These are phyloP conservation scores for Lotus japonicus DNA, from an alignment of 306 rosid genomes.

Conservation along the genomic window DNA sequence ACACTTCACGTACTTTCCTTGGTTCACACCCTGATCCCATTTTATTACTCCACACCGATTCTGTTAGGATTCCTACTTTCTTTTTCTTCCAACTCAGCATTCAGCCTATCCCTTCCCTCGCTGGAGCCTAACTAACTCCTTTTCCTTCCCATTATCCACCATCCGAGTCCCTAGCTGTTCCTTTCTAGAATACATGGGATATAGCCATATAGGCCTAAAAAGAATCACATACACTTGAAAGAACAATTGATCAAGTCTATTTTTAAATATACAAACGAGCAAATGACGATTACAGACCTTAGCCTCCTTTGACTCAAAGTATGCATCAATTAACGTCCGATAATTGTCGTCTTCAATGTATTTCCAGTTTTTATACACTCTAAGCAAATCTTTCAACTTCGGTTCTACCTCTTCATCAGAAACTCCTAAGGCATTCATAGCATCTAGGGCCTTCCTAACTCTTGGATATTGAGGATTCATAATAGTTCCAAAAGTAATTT, in stretches of 20 bases:
- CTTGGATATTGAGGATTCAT: conserved; percentile 40
- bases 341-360: conserved; percentile 72
- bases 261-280: conserved; percentile 2
- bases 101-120: too few species aligned
- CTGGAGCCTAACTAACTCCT: too few species aligned
- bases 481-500: conserved; percentile 12
- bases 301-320: conserved; percentile 52
- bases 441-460: conserved; percentile 37
- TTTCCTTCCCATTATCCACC: too few species aligned
- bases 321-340: conserved; percentile 57
- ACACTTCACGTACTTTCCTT: too few species aligned
- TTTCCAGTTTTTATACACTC: conserved; percentile 45
- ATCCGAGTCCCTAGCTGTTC: too few species aligned
- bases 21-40: too few species aligned
- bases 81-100: too few species aligned
- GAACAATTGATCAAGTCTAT: background rate
- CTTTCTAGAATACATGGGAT: too few species aligned
- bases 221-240: background rate
- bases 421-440: conserved; percentile 47
- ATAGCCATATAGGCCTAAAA: too few species aligned
- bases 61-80: too few species aligned
- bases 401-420: conserved; percentile 47
- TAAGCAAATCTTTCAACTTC: conserved; percentile 34
- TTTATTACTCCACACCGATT: too few species aligned
- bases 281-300: conserved; percentile 39